These are phyloP conservation scores for Eleusine indica DNA, from an alignment of 176 grass and related monocot genomes.

Conservation along the genomic window DNA sequence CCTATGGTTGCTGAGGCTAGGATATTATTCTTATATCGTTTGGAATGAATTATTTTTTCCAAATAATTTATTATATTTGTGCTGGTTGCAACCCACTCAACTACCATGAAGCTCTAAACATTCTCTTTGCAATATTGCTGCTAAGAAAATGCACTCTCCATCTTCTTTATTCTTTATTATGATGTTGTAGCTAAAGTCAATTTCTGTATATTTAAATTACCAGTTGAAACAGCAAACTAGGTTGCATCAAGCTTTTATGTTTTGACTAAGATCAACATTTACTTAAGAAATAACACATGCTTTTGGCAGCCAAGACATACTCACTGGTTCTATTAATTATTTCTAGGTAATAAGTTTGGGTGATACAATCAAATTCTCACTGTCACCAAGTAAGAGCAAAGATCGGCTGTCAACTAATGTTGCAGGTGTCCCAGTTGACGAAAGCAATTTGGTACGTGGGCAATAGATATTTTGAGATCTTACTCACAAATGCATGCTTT, in stretches of 20 bases:
- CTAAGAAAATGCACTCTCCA: background rate
- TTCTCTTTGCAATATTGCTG: constrained; percentile 18
- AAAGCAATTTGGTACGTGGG: constrained; percentile 80
- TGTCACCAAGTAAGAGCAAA: constrained; percentile 87
- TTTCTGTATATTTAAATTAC: constrained; percentile 4
- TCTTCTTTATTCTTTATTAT: background rate
- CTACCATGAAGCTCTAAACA: background rate
- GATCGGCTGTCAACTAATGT: constrained; percentile 92
- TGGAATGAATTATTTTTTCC: background rate
- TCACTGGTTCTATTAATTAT: constrained; percentile 1
- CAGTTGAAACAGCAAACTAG: background rate
- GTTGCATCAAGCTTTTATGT: background rate
- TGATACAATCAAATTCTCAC: constrained; percentile 96
- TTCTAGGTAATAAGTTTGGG: constrained; percentile 95
- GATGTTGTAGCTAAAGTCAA: background rate
- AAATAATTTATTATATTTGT: background rate
- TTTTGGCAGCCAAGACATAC: background rate
- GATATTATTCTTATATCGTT: background rate
- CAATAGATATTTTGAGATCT: background rate
- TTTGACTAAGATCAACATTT: constrained; percentile 1
- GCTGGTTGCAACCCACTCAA: background rate
- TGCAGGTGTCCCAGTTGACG: constrained; percentile 87
- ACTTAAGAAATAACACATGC: background rate
- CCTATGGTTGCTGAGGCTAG: background rate
- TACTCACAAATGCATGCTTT: constrained; percentile 13